A percentile compares a stretch with the other conserved stretches of the same genome.
Evolutionary conservation across 1,139 yeast species (phyloP).

Genomic region (Debaryomyces subglobosus): DNA sequence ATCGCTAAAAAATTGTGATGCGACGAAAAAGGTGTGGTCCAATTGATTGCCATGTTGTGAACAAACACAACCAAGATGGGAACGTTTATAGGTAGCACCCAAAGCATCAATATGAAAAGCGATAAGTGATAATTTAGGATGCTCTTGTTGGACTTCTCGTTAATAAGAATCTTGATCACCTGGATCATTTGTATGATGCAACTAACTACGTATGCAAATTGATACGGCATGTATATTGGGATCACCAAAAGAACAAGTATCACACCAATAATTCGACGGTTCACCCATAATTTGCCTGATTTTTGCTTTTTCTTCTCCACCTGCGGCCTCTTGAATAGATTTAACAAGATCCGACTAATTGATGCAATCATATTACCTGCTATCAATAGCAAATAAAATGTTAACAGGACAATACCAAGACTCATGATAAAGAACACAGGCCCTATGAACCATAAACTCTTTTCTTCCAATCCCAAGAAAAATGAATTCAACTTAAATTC

Average conservation of each 20-base stretch:
- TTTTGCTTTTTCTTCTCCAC: background rate
- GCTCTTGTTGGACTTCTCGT: constrained; percentile 16
- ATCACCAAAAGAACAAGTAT: constrained; percentile 43
- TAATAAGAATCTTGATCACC: constrained; percentile 7
- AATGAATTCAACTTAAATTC: constrained; percentile 40
- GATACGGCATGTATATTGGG: constrained; percentile 73
- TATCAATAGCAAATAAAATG: constrained; percentile 24
- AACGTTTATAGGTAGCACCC: constrained; percentile 69
- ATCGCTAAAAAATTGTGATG: constrained; percentile 74
- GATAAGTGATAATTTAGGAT: constrained; percentile 56
- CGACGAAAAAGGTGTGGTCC: constrained; percentile 77
- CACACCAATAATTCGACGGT: constrained; percentile 10
- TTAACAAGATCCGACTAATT: background rate
- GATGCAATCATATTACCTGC: constrained; percentile 7
- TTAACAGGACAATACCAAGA: constrained; percentile 44
- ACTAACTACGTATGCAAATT: constrained; percentile 68
- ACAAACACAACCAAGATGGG: constrained; percentile 72
- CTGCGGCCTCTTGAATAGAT: background rate
- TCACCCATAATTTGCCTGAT: background rate
- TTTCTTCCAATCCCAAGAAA: constrained; percentile 69
- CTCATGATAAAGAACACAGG: constrained; percentile 59
- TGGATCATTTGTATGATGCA: constrained; percentile 54
- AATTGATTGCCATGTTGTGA: constrained; percentile 66
- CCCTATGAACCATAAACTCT: constrained; percentile 59
- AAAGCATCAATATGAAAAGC: constrained; percentile 58